These are phyloP conservation scores for Fusarium sp. DNA, from an alignment of 2,329 filamentous ascomycete genomes.

Conservation along the genomic window DNA sequence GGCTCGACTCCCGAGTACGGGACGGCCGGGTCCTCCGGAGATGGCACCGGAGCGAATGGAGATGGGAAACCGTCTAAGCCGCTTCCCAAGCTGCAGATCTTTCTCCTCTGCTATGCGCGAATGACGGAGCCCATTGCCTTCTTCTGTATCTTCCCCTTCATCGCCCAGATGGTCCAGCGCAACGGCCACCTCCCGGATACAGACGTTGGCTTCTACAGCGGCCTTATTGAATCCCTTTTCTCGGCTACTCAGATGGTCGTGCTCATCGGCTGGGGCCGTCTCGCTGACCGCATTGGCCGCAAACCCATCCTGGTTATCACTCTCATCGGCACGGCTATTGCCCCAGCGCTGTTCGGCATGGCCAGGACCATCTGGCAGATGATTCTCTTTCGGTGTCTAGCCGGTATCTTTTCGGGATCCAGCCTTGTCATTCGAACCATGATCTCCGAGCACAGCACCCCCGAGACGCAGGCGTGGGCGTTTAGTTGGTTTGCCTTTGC, in stretches of 20 bases:
- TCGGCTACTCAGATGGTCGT: constrained; percentile 83
- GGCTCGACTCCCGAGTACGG: constrained; percentile 14
- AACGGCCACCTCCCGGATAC: constrained; percentile 73
- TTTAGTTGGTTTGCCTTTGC: constrained; percentile 86
- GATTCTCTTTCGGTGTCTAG: constrained; percentile 79
- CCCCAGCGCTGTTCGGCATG: constrained; percentile 78
- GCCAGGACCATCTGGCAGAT: constrained; percentile 80
- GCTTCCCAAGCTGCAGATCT: constrained; percentile 73
- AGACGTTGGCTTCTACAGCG: constrained; percentile 86
- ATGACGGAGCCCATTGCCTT: constrained; percentile 85
- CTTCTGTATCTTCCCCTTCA: constrained; percentile 86
- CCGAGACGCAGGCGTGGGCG: constrained; percentile 78
- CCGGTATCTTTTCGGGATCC: constrained; percentile 82
- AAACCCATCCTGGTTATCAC: constrained; percentile 81
- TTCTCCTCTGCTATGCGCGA: constrained; percentile 81
- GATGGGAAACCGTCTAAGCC: constrained; percentile 30
- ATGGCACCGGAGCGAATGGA: constrained; percentile 5
- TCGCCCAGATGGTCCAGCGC: constrained; percentile 82
- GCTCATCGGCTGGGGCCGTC: constrained; percentile 81
- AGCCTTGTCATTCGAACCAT: constrained; percentile 84
- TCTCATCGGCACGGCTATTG: constrained; percentile 73
- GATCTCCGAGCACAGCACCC: constrained; percentile 80
- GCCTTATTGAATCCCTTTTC: constrained; percentile 82
- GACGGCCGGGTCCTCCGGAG: constrained; percentile 12
- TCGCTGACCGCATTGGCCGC: constrained; percentile 76